Evolutionary conservation across 1,284 basidiomycete species (phyloP), one percentile per base, ranked within the genome.

Genomic region (Salmacisia buchloeana): DNA sequence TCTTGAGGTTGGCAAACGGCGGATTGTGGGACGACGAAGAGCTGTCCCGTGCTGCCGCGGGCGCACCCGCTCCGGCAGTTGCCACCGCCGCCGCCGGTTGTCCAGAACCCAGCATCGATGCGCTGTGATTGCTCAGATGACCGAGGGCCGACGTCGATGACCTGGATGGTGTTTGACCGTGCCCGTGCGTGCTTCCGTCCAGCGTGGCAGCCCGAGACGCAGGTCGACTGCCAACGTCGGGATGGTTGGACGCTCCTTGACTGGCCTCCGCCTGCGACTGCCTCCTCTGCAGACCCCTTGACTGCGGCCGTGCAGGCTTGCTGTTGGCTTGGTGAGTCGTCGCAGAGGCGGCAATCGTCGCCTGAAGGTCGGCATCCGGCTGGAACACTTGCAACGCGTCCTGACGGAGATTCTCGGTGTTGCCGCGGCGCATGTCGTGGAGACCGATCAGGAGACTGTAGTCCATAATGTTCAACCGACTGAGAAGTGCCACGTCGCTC

Each of bases 381-480:
- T 91, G 90, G 81, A 97, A 94, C 41, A 97, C 90, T 71, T 89
- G 90, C 52, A 97, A 84, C 56, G 90, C 92, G 74, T 90, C 93
- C 71, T 89, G 87, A 69, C 94, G 85, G 41, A 97, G 83, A 71
- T 94, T 92, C 74, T 97, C 93, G 69, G 86, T 84, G 81, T 97
- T 97, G 3, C 94, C 94, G 34, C 92, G 83, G 68, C 85, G 85
- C 86, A 96, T 88, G 75, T 90, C 91, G 82, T 98, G 94, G 63
- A 97, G 90, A 0, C 94, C 96, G 9, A 97, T 89, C 27, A 98
- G 85, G 33, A 98, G 82, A 70, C 89, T 91, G 80, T 98, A 98
- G 81, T 98, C 94, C 94, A 97, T 97, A 63, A 97, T 94, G 59
- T 86, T 83, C 34, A 97, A 84, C 65, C 82, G 81, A 81, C 90